Evolutionary conservation across 495 filamentous ascomycete species (phyloP), one percentile per base, ranked within the genome.

Genomic region (Trichoderma gamsii): DNA sequence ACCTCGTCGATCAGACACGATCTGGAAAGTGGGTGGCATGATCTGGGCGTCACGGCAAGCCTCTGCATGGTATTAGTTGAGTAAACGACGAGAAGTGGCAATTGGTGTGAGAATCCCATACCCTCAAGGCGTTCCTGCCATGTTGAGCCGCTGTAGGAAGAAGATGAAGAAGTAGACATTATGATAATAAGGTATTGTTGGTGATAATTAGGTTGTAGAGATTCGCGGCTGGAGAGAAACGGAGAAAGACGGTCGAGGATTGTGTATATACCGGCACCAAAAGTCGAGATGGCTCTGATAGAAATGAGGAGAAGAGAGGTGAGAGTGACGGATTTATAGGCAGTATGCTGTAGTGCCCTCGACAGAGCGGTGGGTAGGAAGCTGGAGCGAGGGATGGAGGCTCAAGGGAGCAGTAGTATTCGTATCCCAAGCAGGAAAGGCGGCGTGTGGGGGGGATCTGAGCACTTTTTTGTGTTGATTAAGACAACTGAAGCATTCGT

Each of bases 1-100:
- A 90, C 89, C 90, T 85, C 90, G 88, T 78, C 89, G 84, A 76
- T 93, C 90, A 68, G 90, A 92, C 64, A 90, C 83, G 69, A 91
- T 87, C 71, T 88, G 86, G 74, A 86, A 93, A 61, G 84, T 76
- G 32, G 90, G 90, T 61, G 79, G 72, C 41, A 79, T 75, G 23
- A 87, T 72, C 70, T 87, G 84, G 49, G 73, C 78, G 64, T 79
- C 78, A 64, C 77, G 78, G 77, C 90, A 93, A 70, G 86, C 80
- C 15, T 86, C 90, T 92, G 73, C 38, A 68, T 18, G 2, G 64
- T 18, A 67, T 68, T 68, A 56, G 16, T 65, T 18, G n/a, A 11
- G 49, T 52, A 18, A 21, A 38, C 16, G n/a, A 21, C 21, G 49
- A 23, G n/a, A 21, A 21, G 21, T 9, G 29, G 12, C 68, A 43